Evolutionary conservation across 352 stramenopile species (phyloP), one percentile per base, ranked within the genome.

Genomic region (Phytophthora idaei): DNA sequence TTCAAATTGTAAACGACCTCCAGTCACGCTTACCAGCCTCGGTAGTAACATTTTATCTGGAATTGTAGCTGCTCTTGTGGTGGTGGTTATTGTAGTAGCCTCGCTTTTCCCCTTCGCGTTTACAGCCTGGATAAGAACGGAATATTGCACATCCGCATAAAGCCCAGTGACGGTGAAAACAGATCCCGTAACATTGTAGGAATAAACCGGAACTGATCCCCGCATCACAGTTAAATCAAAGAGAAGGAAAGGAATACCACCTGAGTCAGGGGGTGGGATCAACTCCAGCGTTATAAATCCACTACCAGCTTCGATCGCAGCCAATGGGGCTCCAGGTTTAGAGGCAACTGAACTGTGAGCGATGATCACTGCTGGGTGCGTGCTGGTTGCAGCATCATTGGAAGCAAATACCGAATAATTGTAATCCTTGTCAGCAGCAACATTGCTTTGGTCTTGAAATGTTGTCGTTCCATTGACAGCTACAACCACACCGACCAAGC

Each of bases 391-490:
- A 44, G 76, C 50, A 11, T 73, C 65, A 57, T 74, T 87, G 1
- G 56, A 66, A 2, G 77, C 64, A 14, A 74, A 64, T 1, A 90
- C 61, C 4, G 63, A 57, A 67, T 90, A 90, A 9, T 29, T 71
- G 45, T 90, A 90, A 3, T 47, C 31, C 3, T 52, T 67, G 12
- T 69, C 59, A 10, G 81, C 76, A 2, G 2, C 1, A 0, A 90
- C 45, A 7, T 39, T 45, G 15, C 55, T 39, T n/a, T 62, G 41
- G 48, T 90, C 81, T 3, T 46, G 46, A 51, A 80, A 87, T 34
- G 57, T 50, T 6, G 48, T 50, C 10, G 3, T 32, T 58, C 1
- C 39, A 27, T 51, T 14, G 10, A 17, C 36, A 31, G 52, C 51
- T 4, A 36, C 28, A 4, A 58, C 65, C 3, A 74, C 28, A 17